Evolutionary conservation across 495 filamentous ascomycete genomes (phyloP), one percentile per base, ranked within the genome.

Genomic region (Pseudevernia furfuracea): DNA sequence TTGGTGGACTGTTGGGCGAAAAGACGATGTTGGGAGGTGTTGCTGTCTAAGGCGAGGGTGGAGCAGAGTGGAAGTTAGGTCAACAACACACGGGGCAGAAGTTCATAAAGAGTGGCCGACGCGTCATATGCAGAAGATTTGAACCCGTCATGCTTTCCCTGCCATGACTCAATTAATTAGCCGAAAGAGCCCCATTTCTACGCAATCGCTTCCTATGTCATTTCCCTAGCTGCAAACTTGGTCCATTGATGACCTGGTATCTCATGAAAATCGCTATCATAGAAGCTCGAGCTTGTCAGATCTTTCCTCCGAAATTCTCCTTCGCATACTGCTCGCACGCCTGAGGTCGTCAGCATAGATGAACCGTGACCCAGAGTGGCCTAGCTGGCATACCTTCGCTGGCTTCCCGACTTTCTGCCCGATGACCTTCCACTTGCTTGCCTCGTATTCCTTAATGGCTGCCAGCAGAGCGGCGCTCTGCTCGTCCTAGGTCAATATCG

Each of bases 271-370:
- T 46, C 19, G 32, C 61, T 28, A 46, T 49, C 56, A 44, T 23
- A 28, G 23, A 53, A 5, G 28, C 41, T 49, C 36, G 11, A 58
- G 7, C 39, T 39, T 36, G 19, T 68, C 67, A 69, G 34, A 69
- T 59, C 48, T 52, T 66, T 1, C 58, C 58, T 46, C 61, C 64
- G 46, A 96, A 97, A 76, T 97, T 88, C 75, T 98, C 94, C 75
- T 96, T 98, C 43, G 94, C 94, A 75, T 96, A 97, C 74, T 96
- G 92, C 72, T 98, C 94, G 78, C 94, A 98, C 38, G 94, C 93
- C 92, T 96, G 69, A 63, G 59, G 25, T 62, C 34, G 25, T 58
- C 61, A 68, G 60, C 55, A 9, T 34, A 34, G 64, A 58, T 48
- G 12, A 21, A 36, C 28, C 46, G 58, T 10, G 34, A 63, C 34